Base-by-base conservation (phyloP, 768 basidiomycete genomes). In the Amanita brunnescens region DNA sequence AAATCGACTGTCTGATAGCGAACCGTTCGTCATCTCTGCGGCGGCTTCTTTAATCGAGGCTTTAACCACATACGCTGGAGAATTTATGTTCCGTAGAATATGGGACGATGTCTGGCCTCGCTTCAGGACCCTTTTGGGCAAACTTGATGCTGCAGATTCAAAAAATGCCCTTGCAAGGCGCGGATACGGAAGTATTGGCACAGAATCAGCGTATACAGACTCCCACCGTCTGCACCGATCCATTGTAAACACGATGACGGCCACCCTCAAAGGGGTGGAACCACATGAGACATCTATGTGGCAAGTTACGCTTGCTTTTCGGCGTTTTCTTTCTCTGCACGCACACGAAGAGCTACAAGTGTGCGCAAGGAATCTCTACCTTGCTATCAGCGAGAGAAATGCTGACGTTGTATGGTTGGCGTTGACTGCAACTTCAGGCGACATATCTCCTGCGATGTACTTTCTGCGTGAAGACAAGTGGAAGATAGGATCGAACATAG, bases 21-120 rank as follows among this genome's bases (percentile, higher is more conserved):
- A 93, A 61, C 69, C 81, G 0, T 93, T 81, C 58, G 91, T 98
- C 24, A 79, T 92, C 55, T 78, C 78, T 49, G 85, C 87, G 20
- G 84, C 91, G 0, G 83, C 86, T 1, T 68, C 67, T 3, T 69
- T 96, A 39, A 69, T 97, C n/a, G 86, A 88, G 57, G 67, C 78
- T 0, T 71, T 99, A 34, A 78, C 81, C 0, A 68, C 61, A 33
- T 73, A 88, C 57, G 78, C 82, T 23, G 96, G 94, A 21, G 79
- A 78, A 49, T 96, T 90, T 68, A 94, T 98, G 88, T 77, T 77
- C 44, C 73, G 80, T 30, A 74, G 87, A 49, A 77, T 98, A 29
- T 87, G 93, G 80, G 91, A 96, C 57, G 89, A 97, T 55, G 77
- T 92, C 16, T 98, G 95, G 94, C 95, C 95, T 1, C 79, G 76